These are phyloP conservation scores for Choricystis sp. DNA, from an alignment of 139 green algal genomes.

Conservation along the genomic window DNA sequence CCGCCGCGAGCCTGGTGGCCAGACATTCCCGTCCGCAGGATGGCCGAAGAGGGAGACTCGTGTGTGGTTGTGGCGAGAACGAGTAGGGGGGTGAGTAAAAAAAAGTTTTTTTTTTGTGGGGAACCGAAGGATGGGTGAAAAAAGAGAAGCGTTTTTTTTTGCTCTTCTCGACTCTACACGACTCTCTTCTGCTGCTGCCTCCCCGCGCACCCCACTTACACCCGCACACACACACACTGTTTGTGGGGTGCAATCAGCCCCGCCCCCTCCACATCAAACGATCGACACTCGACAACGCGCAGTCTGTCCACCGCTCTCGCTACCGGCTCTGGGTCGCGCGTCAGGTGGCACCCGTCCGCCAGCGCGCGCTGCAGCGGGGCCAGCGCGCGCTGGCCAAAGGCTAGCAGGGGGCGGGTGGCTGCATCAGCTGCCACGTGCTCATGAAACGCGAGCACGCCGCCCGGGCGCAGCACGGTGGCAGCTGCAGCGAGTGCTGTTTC, in stretches of 20 bases:
- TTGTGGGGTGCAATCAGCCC: constrained; percentile 22
- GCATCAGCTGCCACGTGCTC: constrained; percentile 28
- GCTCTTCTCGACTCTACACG: background rate
- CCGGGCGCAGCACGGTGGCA: constrained; percentile 33
- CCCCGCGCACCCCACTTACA: background rate
- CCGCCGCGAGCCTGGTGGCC: no score
- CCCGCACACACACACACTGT: background rate
- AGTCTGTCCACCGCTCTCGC: no score
- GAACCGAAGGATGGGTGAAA: background rate
- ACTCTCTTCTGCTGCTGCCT: no score
- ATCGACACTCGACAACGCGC: no score
- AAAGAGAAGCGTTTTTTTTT: no score
- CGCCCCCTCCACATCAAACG: constrained; percentile 20
- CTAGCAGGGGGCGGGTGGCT: constrained; percentile 9
- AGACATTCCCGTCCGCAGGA: no score
- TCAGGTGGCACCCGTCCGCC: constrained; percentile 50
- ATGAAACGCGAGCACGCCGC: constrained; percentile 39
- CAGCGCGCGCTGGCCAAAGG: constrained; percentile 28
- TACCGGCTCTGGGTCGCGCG: constrained; percentile 35
- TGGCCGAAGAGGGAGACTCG: no score
- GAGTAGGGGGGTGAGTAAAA: no score
- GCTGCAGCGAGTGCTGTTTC: constrained; percentile 24
- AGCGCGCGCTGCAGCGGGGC: constrained; percentile 40
- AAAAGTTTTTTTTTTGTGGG: background rate
- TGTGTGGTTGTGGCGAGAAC: background rate